Evolutionary conservation across 805 yeast genomes (phyloP).

Genomic region (Candida taoyuanica): DNA sequence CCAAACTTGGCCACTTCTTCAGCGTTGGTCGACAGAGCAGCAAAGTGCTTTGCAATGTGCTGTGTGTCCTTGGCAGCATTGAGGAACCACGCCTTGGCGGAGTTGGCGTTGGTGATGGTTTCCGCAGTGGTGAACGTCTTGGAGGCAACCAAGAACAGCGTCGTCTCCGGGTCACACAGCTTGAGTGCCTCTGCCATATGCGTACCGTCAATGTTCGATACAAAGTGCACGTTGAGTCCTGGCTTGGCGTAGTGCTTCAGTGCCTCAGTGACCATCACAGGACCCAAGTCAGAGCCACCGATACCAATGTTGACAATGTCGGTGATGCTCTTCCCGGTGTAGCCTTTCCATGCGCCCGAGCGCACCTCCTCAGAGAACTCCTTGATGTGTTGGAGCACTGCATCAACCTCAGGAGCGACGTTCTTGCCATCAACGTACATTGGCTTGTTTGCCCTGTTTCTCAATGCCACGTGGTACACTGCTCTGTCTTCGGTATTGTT

Average conservation of each 20-base stretch:
- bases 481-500: constrained; percentile 96
- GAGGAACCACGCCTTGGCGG: constrained; percentile 95
- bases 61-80: constrained; percentile 56
- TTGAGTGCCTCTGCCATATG: constrained; percentile 89
- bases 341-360: constrained; percentile 95
- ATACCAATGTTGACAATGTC: constrained; percentile 97
- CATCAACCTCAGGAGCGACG: constrained; percentile 88
- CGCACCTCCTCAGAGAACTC: constrained; percentile 88
- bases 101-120: constrained; percentile 92
- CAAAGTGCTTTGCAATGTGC: constrained; percentile 95
- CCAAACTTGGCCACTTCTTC: constrained; percentile 91
- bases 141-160: constrained; percentile 87
- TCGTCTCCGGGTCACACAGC: constrained; percentile 78
- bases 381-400: constrained; percentile 92
- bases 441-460: constrained; percentile 82
- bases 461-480: constrained; percentile 92
- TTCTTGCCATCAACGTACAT: constrained; percentile 88
- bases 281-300: constrained; percentile 98
- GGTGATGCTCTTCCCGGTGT: constrained; percentile 89
- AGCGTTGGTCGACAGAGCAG: constrained; percentile 92
- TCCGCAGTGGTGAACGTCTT: constrained; percentile 99
- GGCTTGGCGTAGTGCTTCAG: constrained; percentile 82
- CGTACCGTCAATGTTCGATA: constrained; percentile 98
- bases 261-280: constrained; percentile 99
- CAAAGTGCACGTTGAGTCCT: constrained; percentile 80